Conservation (phyloP, 139 green algal genomes). For the Chlamydomonas sp. region DNA sequence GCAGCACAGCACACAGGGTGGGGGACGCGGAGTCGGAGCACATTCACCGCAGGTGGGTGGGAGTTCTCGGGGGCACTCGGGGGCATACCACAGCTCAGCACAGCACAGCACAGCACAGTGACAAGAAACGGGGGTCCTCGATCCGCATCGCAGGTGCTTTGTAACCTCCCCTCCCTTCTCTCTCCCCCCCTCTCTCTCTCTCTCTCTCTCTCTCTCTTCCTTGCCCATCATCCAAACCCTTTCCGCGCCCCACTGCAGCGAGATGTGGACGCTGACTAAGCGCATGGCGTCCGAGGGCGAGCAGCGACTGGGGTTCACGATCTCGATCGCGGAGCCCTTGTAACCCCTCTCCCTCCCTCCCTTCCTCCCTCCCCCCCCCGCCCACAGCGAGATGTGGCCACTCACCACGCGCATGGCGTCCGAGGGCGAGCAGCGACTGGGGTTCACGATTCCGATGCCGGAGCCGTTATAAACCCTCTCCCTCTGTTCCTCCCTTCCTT, state of each 20-base stretch:
- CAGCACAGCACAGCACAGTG: too few relatives aligned
- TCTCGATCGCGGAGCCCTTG: slow-evolving; percentile 93
- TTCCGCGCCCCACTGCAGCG: too few relatives aligned
- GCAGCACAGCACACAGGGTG: too few relatives aligned
- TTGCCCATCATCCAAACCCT: too few relatives aligned
- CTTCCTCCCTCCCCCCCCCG: too few relatives aligned
- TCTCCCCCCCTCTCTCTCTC: neutral
- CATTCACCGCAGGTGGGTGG: too few relatives aligned
- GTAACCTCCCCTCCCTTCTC: neutral
- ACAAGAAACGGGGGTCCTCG: neutral
- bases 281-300: slow-evolving; percentile 62
- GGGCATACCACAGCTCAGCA: too few relatives aligned
- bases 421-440: slow-evolving; percentile 59
- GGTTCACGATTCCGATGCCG: slow-evolving; percentile 93
- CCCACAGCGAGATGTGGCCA: slow-evolving; percentile 80
- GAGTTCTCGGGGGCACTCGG: too few relatives aligned
- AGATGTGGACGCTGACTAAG: slow-evolving; percentile 86
- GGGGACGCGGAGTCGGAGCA: too few relatives aligned
- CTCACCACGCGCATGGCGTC: slow-evolving; percentile 80
- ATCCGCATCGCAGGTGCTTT: neutral
- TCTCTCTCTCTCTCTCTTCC: too few relatives aligned
- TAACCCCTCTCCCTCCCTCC: too few relatives aligned
- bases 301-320: slow-evolving; percentile 84
- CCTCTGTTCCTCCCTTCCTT: neutral
- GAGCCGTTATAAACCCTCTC: slow-evolving; percentile 67